phyloP scores from a whole-genome alignment of 371 early-diverging fungal species.

The Mortierella sp. region DNA sequence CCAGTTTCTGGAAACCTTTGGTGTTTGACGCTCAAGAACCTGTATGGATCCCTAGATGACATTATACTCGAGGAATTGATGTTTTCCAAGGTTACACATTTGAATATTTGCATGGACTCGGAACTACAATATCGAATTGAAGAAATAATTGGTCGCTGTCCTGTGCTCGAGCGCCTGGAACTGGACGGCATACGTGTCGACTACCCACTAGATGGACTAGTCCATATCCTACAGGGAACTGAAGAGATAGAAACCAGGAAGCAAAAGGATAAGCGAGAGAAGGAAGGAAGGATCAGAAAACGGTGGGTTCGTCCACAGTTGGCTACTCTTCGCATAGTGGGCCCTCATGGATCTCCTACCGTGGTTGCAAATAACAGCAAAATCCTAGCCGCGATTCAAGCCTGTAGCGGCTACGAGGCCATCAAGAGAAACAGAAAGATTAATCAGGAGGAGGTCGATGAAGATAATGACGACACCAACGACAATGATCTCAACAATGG shows the following conservation, averaged over 20 bases:
- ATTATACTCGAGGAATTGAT: background rate
- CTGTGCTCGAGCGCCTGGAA: conserved; percentile 4
- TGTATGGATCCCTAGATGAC: background rate
- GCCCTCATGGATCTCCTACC: background rate
- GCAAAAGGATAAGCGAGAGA: background rate
- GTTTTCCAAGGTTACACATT: conserved; percentile 4
- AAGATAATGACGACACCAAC: background rate
- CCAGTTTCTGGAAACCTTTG: background rate
- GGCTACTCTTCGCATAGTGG: background rate
- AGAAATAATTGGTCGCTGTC: conserved; percentile 7
- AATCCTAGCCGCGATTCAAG: conserved; percentile 4
- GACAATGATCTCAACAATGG: background rate
- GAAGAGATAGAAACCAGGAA: background rate
- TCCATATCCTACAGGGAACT: conserved; percentile 3
- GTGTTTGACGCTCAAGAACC: background rate
- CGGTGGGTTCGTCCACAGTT: conserved; percentile 14
- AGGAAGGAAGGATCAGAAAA: conserved; percentile 5
- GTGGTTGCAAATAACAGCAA: background rate
- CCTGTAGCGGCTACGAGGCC: conserved; percentile 5
- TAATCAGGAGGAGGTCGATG: background rate
- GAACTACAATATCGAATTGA: background rate
- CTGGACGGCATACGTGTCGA: background rate
- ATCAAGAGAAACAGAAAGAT: background rate
- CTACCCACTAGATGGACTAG: background rate
- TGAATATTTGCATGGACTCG: background rate